Percentiles rank a stretch among this genome's conserved stretches.
These are phyloP conservation scores for Acidiella bohemica DNA, from an alignment of 495 filamentous ascomycete genomes.

Conservation along the genomic window DNA sequence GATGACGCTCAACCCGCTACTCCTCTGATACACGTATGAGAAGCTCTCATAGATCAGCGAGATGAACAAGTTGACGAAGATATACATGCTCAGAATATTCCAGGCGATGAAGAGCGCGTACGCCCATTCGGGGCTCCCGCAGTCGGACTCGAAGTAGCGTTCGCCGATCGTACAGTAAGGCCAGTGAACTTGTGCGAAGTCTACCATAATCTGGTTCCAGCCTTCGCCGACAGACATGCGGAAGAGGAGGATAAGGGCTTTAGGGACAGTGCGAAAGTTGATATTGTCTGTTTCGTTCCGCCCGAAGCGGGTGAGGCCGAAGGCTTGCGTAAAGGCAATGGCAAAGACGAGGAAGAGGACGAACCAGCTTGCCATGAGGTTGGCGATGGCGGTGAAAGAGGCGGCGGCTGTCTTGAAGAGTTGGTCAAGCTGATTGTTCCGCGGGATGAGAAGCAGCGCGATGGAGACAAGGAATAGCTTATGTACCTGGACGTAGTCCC, in stretches of 20 bases:
- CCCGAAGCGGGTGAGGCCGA: slow-evolving; percentile 86
- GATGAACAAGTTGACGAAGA: slow-evolving; percentile 96
- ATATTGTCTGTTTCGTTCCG: slow-evolving; percentile 59
- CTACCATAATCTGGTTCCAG: slow-evolving; percentile 96
- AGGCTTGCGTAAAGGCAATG: slow-evolving; percentile 91
- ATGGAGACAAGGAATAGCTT: slow-evolving; percentile 90
- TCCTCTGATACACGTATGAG: slow-evolving; percentile 96
- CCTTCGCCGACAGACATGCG: slow-evolving; percentile 84
- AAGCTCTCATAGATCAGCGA: slow-evolving; percentile 99
- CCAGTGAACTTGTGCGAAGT: slow-evolving; percentile 64
- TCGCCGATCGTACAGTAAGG: slow-evolving; percentile 59
- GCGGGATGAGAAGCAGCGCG: slow-evolving; percentile 80
- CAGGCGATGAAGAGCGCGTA: slow-evolving; percentile 80
- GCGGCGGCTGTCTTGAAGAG: slow-evolving; percentile 99
- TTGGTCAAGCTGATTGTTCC: slow-evolving; percentile 95
- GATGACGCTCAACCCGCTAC: slow-evolving; percentile 69
- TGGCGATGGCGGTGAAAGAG: slow-evolving; percentile 77
- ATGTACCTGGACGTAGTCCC: slow-evolving; percentile 63
- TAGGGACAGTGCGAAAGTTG: slow-evolving; percentile 88
- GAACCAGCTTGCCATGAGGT: slow-evolving; percentile 91
- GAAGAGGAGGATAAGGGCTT: slow-evolving; percentile 87
- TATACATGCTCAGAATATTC: slow-evolving; percentile 99
- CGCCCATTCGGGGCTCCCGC: slow-evolving; percentile 79
- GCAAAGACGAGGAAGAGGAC: slow-evolving; percentile 92
- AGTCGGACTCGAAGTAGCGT: slow-evolving; percentile 76